Base-by-base conservation (phyloP, 2,329 filamentous ascomycete species). In the Hymenoscyphus fraxineus region DNA sequence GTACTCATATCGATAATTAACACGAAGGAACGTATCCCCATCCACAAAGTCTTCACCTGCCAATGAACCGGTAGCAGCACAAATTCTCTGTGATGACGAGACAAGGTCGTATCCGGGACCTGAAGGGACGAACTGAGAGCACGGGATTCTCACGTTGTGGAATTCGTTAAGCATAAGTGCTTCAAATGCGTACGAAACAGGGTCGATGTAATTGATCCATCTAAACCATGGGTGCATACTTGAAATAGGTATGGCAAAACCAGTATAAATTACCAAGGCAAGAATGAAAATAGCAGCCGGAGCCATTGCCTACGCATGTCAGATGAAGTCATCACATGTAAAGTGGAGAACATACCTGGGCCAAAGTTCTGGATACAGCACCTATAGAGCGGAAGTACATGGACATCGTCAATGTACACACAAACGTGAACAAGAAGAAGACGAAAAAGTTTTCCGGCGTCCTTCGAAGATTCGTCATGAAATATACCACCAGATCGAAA, bases 101-200 rank as follows among this genome's bases (percentile, higher is more conserved):
- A 68, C 59, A 32, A 68, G 61, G 9, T 22, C 58, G 56, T 73
- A 73, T 0, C 44, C 47, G 44, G 64, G 60, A n/a, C 71, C 72
- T 0, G 51, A 41, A 2, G 73, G 73, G 3, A 74, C 65, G 44
- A 71, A 71, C 7, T 60, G 39, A 0, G 57, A 39, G 61, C 73
- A 75, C 35, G 65, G 63, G 39, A 73, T 71, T 9, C 62, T 58
- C 9, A 68, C 65, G 31, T 64, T 67, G 57, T 62, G 65, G 58
- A 96, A 96, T 76, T 97, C 93, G 77, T 96, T 96, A 68, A 92
- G 84, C 83, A 94, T 89, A 22, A 96, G 81, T 0, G 87, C 80
- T 75, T 96, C 92, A 72, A 96, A 96, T 0, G 87, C 86, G 68
- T 96, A 96, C 1, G 85, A 86, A 12, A 96, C 83, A 2, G 73